Conservation (phyloP, 306 rosid genomes). For the Pyrus pyrifolia region DNA sequence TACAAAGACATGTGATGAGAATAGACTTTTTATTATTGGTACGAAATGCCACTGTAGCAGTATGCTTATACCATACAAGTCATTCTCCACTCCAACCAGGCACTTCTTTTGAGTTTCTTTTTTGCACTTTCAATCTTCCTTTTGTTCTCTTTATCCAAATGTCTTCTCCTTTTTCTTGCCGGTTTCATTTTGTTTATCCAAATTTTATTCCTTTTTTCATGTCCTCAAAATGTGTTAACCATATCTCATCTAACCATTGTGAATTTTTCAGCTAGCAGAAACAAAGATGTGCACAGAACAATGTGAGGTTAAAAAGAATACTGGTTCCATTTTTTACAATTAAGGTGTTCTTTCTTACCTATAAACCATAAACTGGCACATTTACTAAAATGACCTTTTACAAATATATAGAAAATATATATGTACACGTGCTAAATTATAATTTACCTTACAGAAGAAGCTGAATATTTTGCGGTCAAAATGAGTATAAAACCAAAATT, state of each 20-base stretch:
- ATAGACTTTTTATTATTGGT: too few species aligned
- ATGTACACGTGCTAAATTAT: too few species aligned
- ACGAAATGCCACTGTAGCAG: accelerated
- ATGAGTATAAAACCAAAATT: neutral
- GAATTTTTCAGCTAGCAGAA: neutral
- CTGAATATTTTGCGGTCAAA: too few species aligned
- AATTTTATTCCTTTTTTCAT: neutral
- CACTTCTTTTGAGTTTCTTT: neutral
- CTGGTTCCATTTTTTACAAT: neutral
- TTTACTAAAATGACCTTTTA: too few species aligned
- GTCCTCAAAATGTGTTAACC: neutral
- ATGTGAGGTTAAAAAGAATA: neutral
- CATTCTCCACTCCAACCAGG: neutral
- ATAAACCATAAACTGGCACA: neutral
- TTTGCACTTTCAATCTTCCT: neutral
- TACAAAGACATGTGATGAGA: too few species aligned
- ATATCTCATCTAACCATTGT: neutral
- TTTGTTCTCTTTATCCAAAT: neutral
- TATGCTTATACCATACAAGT: too few species aligned
- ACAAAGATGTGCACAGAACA: too few species aligned
- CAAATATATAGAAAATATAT: neutral
- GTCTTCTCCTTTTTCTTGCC: neutral
- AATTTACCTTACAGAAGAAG: too few species aligned
- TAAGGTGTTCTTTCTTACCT: neutral
- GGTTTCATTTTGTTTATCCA: neutral